These are phyloP conservation scores for Rhizopus sp. DNA, from an alignment of 371 early-diverging fungal species.

Conservation along the genomic window DNA sequence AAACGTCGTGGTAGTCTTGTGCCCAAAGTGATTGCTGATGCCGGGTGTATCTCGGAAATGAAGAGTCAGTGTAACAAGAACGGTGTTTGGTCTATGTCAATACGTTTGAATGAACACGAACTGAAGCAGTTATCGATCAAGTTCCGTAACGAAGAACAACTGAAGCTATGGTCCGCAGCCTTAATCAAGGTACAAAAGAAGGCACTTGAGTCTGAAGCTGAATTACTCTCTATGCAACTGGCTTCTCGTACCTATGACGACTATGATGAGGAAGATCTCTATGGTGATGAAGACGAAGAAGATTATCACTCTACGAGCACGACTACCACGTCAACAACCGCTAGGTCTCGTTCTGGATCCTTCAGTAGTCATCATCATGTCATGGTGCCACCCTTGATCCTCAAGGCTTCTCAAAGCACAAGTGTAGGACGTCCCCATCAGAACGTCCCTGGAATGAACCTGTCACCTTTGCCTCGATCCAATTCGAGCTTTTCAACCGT, in stretches of 20 bases:
- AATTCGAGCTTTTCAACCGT: constrained; percentile 15
- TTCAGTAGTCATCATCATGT: constrained; percentile 9
- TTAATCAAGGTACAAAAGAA: constrained; percentile 55
- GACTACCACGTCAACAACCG: constrained; percentile 12
- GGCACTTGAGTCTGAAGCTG: constrained; percentile 24
- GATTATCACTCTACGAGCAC: constrained; percentile 27
- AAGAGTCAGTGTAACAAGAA: constrained; percentile 9
- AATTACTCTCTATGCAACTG: constrained; percentile 8
- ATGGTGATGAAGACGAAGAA: constrained; percentile 15
- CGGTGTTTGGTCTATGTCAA: constrained; percentile 57
- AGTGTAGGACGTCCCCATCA: constrained; percentile 18
- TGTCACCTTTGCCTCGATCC: constrained; percentile 33
- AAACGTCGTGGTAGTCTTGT: constrained; percentile 59
- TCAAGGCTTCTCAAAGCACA: constrained; percentile 10
- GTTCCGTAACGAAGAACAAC: constrained; percentile 89
- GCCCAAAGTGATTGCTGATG: constrained; percentile 55
- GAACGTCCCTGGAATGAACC: constrained; percentile 28
- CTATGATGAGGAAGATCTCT: constrained; percentile 14
- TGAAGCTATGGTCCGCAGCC: constrained; percentile 82
- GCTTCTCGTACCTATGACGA: constrained; percentile 1
- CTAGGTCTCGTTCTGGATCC: constrained; percentile 21
- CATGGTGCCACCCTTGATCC: constrained; percentile 5
- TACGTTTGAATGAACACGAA: constrained; percentile 76
- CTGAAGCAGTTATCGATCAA: constrained; percentile 82
- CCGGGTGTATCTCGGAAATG: constrained; percentile 12